Conservation (phyloP, 108 stramenopile genomes). For the Poteriospumella lacustris region DNA sequence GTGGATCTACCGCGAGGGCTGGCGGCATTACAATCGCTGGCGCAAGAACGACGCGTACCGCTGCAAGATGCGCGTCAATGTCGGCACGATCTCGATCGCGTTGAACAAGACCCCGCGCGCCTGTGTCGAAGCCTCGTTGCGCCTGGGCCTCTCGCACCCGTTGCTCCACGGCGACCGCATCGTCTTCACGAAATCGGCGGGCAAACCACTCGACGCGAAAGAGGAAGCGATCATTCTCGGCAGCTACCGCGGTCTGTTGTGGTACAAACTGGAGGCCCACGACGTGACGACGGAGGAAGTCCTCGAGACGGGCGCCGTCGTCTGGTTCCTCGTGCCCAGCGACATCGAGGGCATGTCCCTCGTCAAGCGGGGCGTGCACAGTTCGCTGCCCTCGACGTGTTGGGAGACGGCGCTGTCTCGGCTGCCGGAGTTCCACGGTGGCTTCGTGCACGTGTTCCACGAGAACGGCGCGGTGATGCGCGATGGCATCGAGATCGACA, state of each 20-base stretch:
- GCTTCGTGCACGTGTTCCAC: background rate
- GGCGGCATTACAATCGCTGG: conserved; percentile 30
- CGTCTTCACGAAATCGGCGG: conserved; percentile 66
- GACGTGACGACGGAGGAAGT: conserved; percentile 73
- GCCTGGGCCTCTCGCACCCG: conserved; percentile 62
- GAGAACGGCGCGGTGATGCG: conserved; percentile 35
- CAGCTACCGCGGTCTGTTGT: conserved; percentile 66
- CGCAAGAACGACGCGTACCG: conserved; percentile 8
- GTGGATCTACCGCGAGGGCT: conserved; percentile 34
- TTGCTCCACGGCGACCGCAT: conserved; percentile 79
- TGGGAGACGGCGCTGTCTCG: background rate
- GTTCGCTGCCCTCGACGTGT: conserved; percentile 55
- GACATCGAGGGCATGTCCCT: conserved; percentile 69
- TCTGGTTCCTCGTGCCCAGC: conserved; percentile 43
- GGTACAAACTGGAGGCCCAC: conserved; percentile 73
- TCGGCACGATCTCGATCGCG: conserved; percentile 49
- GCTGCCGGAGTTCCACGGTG: conserved; percentile 27
- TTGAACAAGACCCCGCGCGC: conserved; percentile 65
- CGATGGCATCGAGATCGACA: conserved; percentile 35
- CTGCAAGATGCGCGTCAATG: conserved; percentile 9
- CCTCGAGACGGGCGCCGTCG: conserved; percentile 38
- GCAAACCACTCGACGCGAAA: conserved; percentile 70
- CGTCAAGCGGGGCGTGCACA: conserved; percentile 53
- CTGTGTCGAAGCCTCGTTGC: conserved; percentile 71
- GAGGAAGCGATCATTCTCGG: conserved; percentile 86